Conservation (phyloP, 306 rosid genomes). For the Castanea crenata region DNA sequence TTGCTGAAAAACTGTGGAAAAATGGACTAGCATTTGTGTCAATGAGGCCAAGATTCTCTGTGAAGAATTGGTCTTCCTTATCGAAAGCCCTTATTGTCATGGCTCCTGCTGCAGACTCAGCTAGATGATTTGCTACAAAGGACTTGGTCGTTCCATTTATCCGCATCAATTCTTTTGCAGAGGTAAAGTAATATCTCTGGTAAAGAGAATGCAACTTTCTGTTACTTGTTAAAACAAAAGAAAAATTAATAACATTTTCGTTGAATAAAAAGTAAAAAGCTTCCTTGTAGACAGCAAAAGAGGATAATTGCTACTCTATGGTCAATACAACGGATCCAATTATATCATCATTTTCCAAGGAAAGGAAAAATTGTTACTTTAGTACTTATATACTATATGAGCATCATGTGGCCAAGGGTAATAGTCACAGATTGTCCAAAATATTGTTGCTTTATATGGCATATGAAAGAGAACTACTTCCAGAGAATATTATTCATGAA, state of each 20-base stretch:
- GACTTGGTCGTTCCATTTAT: conserved; percentile 73
- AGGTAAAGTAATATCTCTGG: conserved; percentile 58
- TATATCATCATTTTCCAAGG: no score
- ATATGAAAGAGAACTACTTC: background rate
- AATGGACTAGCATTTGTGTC: conserved; percentile 64
- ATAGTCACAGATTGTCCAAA: background rate
- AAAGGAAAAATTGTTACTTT: no score
- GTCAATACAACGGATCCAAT: conserved; percentile 30
- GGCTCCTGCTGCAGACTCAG: conserved; percentile 74
- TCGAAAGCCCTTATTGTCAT: conserved; percentile 67
- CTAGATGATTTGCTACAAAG: conserved; percentile 54
- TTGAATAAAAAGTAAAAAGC: background rate
- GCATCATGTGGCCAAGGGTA: background rate
- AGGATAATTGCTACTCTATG: background rate
- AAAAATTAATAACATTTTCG: background rate
- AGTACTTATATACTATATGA: background rate
- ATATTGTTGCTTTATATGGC: background rate
- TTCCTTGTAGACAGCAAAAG: no score
- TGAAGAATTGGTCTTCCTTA: conserved; percentile 53
- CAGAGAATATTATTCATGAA: no score
- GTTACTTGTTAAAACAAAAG: background rate
- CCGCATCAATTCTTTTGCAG: conserved; percentile 70
- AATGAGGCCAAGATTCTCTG: conserved; percentile 54
- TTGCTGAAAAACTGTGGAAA: conserved; percentile 59
- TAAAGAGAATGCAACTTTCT: background rate